Conservation (phyloP, 352 stramenopile genomes). For the Pelagophyceae sp. region DNA sequence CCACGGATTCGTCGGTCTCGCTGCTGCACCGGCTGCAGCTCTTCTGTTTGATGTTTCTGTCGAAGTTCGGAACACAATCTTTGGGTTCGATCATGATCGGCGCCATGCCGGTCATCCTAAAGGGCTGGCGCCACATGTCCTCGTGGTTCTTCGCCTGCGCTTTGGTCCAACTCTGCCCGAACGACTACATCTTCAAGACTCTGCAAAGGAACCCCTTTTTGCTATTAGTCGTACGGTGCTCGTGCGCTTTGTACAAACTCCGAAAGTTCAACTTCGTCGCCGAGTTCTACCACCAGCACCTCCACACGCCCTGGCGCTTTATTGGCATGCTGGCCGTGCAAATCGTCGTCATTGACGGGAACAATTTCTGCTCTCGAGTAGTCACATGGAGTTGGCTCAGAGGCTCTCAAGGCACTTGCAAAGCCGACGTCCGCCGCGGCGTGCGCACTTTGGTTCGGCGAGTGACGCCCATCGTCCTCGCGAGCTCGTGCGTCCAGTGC, state of each 20-base stretch:
- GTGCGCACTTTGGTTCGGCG: neutral
- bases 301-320: neutral
- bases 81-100: conserved; percentile 21
- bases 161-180: conserved; percentile 22
- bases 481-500: neutral
- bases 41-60: neutral
- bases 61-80: conserved; percentile 21
- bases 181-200: conserved; percentile 18
- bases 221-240: conserved; percentile 12
- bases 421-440: neutral
- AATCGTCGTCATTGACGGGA: conserved; percentile 26
- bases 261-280: conserved; percentile 26
- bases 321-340: neutral
- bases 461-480: neutral
- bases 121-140: conserved; percentile 23
- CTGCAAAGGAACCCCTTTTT: neutral
- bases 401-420: neutral
- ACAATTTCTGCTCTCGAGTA: conserved; percentile 10
- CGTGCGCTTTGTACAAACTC: conserved; percentile 25
- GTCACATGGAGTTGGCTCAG: conserved; percentile 12
- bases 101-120: conserved; percentile 24
- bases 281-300: neutral
- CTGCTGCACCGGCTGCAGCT: neutral
- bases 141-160: conserved; percentile 24
- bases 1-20: neutral